Evolutionary conservation across 805 yeast genomes (phyloP), one percentile per base, ranked within the genome.

Genomic region (Grigorovia humatica): DNA sequence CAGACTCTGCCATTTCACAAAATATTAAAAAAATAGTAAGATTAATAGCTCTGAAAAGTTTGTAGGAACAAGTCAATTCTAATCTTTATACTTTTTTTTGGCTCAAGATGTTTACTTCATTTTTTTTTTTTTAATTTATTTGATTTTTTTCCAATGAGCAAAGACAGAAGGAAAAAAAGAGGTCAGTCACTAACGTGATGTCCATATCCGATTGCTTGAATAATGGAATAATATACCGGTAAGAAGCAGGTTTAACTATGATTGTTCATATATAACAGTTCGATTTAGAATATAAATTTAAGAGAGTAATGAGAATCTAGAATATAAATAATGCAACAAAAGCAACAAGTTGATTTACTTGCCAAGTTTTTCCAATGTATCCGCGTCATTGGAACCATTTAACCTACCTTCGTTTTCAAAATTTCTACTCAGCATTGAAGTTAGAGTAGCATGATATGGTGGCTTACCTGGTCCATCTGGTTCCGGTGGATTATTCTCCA

Each of bases 391-490:
- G 5, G 73, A 59, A 18, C 65, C 62, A 1, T 68, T 69, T 43
- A 69, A 48, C 53, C 71, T 63, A 17, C 66, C 71, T 51, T 75
- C 70, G 40, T 60, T 68, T 30, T 68, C 70, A 35, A 67, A 58
- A 4, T 67, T 59, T 5, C 67, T 67, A 51, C 77, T 68, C 3
- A 70, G 60, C 64, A 79, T 68, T 55, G 70, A 61, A 1, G 60
- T 61, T 46, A 73, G 61, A 12, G 76, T 61, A 9, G 57, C 65
- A 47, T 65, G 70, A 48, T 65, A 64, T 6, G 60, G 57, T 42
- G 78, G 69, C 57, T 78, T 78, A 20, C 80, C 80, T n/a, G 83
- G 76, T 55, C 79, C 78, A 40, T 67, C 70, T 19, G 66, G 63
- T 54, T 73, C 74, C 11, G 66, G 66, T 5, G 91, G 85, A 60